phyloP scores from a whole-genome alignment of 176 grass and related monocot species.

The Chloris gayana region DNA sequence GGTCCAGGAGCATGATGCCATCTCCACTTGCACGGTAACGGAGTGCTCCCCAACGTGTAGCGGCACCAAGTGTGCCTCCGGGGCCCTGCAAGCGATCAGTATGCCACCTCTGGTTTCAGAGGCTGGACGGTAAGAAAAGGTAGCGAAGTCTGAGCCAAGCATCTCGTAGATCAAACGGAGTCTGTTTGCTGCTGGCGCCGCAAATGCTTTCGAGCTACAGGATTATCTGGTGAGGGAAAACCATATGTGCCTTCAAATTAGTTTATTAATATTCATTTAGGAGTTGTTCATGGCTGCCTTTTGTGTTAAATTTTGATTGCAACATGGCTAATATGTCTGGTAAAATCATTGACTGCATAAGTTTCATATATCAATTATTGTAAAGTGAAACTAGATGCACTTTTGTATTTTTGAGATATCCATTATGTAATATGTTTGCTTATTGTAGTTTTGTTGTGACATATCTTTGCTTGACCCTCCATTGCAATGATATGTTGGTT shows the following conservation, averaged over 20 bases:
- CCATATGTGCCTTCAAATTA: background rate
- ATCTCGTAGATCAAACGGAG: too few species aligned
- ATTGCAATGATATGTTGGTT: background rate
- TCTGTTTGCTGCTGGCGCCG: constrained; percentile 53
- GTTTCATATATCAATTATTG: background rate
- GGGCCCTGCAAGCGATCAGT: too few species aligned
- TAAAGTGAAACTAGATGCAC: background rate
- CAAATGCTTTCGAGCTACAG: constrained; percentile 53
- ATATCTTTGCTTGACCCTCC: background rate
- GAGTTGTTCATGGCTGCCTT: background rate
- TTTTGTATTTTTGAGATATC: background rate
- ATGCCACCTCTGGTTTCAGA: too few species aligned
- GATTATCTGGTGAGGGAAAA: constrained; percentile 63
- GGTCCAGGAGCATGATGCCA: too few species aligned
- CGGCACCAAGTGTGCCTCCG: too few species aligned
- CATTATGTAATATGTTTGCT: background rate
- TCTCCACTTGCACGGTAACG: too few species aligned
- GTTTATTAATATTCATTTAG: background rate
- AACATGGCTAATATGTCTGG: background rate
- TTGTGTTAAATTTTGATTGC: constrained; percentile 1
- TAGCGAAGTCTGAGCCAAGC: too few species aligned
- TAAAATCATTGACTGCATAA: background rate
- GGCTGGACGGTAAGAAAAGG: too few species aligned
- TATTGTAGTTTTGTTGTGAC: background rate
- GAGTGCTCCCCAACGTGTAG: too few species aligned